These are phyloP conservation scores for Tagetes erecta DNA, from an alignment of 129 eudicot genomes.

Conservation along the genomic window DNA sequence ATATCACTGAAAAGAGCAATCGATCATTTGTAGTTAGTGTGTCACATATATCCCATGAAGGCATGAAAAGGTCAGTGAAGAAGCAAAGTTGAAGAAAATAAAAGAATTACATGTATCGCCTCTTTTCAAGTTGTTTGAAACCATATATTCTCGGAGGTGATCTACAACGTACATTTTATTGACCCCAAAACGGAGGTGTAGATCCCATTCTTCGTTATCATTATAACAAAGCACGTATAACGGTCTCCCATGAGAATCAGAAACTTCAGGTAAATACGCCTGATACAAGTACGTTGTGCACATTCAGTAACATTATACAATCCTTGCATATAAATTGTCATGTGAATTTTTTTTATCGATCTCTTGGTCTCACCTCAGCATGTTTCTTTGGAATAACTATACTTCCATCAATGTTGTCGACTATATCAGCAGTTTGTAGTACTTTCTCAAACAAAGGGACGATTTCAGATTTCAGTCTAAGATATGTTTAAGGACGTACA, in stretches of 20 bases:
- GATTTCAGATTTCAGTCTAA: slow-evolving; percentile 36
- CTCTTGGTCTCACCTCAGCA: slow-evolving; percentile 54
- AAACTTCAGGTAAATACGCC: slow-evolving; percentile 48
- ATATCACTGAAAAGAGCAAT: slow-evolving; percentile 41
- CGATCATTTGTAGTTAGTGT: no score
- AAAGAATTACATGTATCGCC: slow-evolving; percentile 59
- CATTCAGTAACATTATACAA: slow-evolving; percentile 4
- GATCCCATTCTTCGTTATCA: slow-evolving; percentile 41
- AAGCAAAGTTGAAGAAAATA: not conserved
- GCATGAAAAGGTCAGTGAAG: slow-evolving; percentile 3
- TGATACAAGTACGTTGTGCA: slow-evolving; percentile 13
- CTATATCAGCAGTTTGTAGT: slow-evolving; percentile 41
- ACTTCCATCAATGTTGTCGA: slow-evolving; percentile 31
- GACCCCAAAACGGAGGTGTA: slow-evolving; percentile 40
- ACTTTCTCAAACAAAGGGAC: slow-evolving; percentile 52
- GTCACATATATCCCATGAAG: not conserved
- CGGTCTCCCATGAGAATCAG: slow-evolving; percentile 37
- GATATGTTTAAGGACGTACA: slow-evolving; percentile 33
- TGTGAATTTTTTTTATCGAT: not conserved
- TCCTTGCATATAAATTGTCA: not conserved
- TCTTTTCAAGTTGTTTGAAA: slow-evolving; percentile 40
- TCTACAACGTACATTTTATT: slow-evolving; percentile 49
- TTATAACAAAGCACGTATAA: slow-evolving; percentile 34
- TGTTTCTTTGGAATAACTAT: slow-evolving; percentile 44
- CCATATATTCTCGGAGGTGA: slow-evolving; percentile 48